Evolutionary conservation across 148 eudicot species (phyloP), one percentile per base, ranked within the genome.

Genomic region (Talinum fruticosum): DNA sequence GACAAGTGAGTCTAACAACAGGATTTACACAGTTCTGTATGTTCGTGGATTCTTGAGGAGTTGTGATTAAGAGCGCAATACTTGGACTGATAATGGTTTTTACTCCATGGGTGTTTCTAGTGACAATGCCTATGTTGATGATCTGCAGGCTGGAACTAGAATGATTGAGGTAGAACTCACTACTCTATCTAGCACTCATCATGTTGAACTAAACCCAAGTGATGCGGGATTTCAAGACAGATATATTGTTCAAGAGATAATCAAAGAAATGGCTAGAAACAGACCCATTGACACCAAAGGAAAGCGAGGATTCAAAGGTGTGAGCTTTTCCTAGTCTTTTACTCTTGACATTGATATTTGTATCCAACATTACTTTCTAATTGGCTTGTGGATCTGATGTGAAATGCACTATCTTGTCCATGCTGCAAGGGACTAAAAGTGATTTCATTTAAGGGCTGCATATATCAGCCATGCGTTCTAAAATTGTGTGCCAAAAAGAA

Each of bases 161-260:
- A 91, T 87, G 45, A 85, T 95, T 79, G 99, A 95, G 79, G 77
- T 95, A 35, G 99, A 95, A 85, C 92, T 95, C 71, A 95, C 99
- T 54, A 92, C 94, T 41, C 75, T 95, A 71, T 89, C 97, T 51
- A 91, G 97, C 84, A 91, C 93, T 12, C 90, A 95, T 84, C 99
- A 95, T 82, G 89, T 95, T 80, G 99, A 95, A 78, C 78, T 95
- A 76, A 95, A 86, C 83, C 99, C 99, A 44, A 90, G 96, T 84
- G 99, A 95, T 84, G 99, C 93, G 21, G 99, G 99, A 64, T 95
- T 95, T 83, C 99, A 95, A 53, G 99, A 95, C 76, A 88, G 97
- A 78, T 95, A 92, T 82, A 87, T 95, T 74, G 99, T 95, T 78
- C 99, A 95, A 87, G 99, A 95, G 82, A 84, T 95, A 38, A 95